phyloP scores from a whole-genome alignment of 805 yeast species.

The Saccharomyces eubayanus region DNA sequence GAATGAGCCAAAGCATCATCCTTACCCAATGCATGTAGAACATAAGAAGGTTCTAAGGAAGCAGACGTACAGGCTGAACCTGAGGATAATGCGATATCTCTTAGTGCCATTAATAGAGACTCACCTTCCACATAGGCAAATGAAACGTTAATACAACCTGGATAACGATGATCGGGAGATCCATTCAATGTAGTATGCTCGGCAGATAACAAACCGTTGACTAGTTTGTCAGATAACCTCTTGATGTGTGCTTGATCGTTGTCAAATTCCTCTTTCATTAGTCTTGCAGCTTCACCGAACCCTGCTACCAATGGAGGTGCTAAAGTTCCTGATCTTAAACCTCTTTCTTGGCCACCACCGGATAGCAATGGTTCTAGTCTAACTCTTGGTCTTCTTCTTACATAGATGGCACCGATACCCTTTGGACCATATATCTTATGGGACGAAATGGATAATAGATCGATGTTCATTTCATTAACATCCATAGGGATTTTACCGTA shows the following conservation, averaged over 20 bases:
- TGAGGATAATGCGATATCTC: slow-evolving; percentile 90
- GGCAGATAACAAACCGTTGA: slow-evolving; percentile 62
- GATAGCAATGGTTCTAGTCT: slow-evolving; percentile 89
- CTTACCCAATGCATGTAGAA: slow-evolving; percentile 91
- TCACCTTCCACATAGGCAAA: slow-evolving; percentile 98
- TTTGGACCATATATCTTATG: slow-evolving; percentile 97
- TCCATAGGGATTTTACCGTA: slow-evolving; percentile 89
- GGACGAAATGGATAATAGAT: slow-evolving; percentile 85
- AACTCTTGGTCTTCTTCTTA: slow-evolving; percentile 96
- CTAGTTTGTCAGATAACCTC: slow-evolving; percentile 63
- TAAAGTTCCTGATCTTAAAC: slow-evolving; percentile 90
- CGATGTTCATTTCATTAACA: slow-evolving; percentile 89
- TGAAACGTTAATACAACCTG: slow-evolving; percentile 94
- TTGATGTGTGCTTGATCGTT: slow-evolving; percentile 66
- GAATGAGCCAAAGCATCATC: slow-evolving; percentile 98
- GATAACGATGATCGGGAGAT: slow-evolving; percentile 60
- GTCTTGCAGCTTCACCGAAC: slow-evolving; percentile 93
- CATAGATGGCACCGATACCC: slow-evolving; percentile 92
- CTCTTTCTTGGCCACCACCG: slow-evolving; percentile 99
- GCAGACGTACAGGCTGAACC: slow-evolving; percentile 99
- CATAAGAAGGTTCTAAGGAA: slow-evolving; percentile 94
- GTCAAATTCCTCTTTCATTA: slow-evolving; percentile 64
- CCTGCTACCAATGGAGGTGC: slow-evolving; percentile 96
- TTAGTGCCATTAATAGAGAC: slow-evolving; percentile 92
- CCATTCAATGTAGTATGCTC: slow-evolving; percentile 92